Evolutionary conservation across 2,329 filamentous ascomycete species (phyloP), one percentile per base, ranked within the genome.

Genomic region (Fusarium sp.): DNA sequence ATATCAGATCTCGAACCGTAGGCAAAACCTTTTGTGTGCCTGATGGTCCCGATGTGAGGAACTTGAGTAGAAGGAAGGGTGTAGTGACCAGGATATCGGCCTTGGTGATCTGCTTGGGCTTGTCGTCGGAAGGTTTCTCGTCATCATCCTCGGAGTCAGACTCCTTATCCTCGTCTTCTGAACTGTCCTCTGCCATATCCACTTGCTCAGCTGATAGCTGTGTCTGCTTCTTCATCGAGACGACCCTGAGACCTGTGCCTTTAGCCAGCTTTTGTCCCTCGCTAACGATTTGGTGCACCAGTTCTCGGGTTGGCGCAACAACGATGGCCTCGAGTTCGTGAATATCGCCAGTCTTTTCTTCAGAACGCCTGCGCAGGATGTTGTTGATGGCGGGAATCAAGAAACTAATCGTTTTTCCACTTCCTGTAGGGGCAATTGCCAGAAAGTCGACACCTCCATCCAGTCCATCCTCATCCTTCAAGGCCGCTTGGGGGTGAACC

Each of bases 381-480:
- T 88, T 87, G 76, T 97, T 91, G 73, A 99, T 90, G 5, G 94
- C 86, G 0, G 95, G 94, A 44, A 99, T 92, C 74, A 98, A 81
- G 76, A 98, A 99, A 20, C 94, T 94, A 69, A 99, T 84, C 0
- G 96, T 99, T 84, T 99, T 99, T 46, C 96, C 96, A 78, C 95
- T 98, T 25, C 96, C 96, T 0, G 96, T 99, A 2, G 96, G 96
- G 5, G 96, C 96, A 45, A 98, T 90, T 0, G 93, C 93, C 68
- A 99, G 81, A 41, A 99, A 88, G 82, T 99, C 91, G 7, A 95
- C 83, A 11, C 79, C 79, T 16, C 71, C 62, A 4, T 77, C 76
- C 22, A 83, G 61, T 22, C 80, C 79, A 24, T 76, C 76, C 27
- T 78, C 80, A 6, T 77, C 78, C 14, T 77, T 76, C 30, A 89